Base-by-base conservation (phyloP, 2,329 filamentous ascomycete genomes). In the Penicillium sp. region DNA sequence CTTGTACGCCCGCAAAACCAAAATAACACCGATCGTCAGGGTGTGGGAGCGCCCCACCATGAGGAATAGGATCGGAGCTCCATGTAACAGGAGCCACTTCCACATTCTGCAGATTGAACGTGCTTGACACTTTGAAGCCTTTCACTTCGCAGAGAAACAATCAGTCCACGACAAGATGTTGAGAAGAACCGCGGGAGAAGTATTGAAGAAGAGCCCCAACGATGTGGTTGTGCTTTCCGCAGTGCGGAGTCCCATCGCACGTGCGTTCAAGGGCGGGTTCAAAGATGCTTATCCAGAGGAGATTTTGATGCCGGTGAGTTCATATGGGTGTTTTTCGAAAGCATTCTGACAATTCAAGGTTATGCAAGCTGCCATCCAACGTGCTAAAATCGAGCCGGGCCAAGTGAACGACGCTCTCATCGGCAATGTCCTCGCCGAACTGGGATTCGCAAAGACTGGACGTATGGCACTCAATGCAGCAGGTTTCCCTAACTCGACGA, bases 161-260 rank as follows among this genome's bases (percentile, higher is more conserved):
- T 21, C 7, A 26, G 18, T 45, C 10, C 10, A 26, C 31, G 7
- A 43, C 8, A 43, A 36, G 15, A 56, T 57, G 55, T 43, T 57
- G 28, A 42, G 46, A 26, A 49, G 55, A 51, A 49, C 49, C 13
- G 52, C 55, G 9, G 47, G 45, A 38, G 54, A 61, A 34, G 49
- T 53, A 10, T 51, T 63, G 31, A 60, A 53, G 34, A 90, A 96
- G 79, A 92, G 94, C 72, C 83, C 90, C 63, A 90, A 96, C 73
- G 92, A 96, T 78, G 82, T 96, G 50, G 92, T 96, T 72, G 94
- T 96, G 69, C 96, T 93, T 9, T 85, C 93, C 59, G 91, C 92
- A 42, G 80, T 91, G 65, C 88, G 92, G 53, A 96, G 91, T 45
- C 90, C 92, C 1, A 82, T 96, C 53, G 81, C 86, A 68, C 95